Conservation (phyloP, 495 filamentous ascomycete genomes). For the Trypethelium eluteriae region DNA sequence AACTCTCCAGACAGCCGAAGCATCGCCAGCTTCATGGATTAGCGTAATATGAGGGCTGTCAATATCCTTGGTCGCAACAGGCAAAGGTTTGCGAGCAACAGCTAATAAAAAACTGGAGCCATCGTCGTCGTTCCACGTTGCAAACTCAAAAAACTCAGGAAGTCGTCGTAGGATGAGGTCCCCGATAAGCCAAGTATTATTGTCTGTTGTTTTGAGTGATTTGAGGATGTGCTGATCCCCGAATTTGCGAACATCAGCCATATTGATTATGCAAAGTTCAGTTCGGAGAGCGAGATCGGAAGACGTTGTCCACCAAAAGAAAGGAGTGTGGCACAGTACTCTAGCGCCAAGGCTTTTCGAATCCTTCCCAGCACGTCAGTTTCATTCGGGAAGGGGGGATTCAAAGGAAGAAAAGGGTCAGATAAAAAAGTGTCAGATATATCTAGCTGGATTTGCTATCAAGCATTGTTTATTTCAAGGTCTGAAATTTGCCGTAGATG, state of each 20-base stretch:
- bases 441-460: no score
- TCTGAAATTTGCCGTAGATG: no score
- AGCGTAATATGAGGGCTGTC: conserved; percentile 26
- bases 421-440: no score
- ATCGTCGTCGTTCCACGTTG: not conserved
- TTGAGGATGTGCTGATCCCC: not conserved
- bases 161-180: not conserved
- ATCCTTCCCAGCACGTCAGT: no score
- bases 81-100: not conserved
- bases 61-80: not conserved
- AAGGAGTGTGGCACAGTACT: no score
- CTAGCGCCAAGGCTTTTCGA: no score
- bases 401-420: no score
- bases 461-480: no score
- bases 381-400: no score
- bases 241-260: not conserved
- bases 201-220: not conserved
- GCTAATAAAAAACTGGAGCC: not conserved
- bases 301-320: no score
- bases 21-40: conserved; percentile 24
- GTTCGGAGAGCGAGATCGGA: no score
- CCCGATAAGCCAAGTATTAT: not conserved
- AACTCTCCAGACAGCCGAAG: conserved; percentile 22
- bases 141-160: not conserved
- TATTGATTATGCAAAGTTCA: not conserved